These are phyloP conservation scores for Heterococcus sp. DNA, from an alignment of 108 stramenopile genomes.

Conservation along the genomic window DNA sequence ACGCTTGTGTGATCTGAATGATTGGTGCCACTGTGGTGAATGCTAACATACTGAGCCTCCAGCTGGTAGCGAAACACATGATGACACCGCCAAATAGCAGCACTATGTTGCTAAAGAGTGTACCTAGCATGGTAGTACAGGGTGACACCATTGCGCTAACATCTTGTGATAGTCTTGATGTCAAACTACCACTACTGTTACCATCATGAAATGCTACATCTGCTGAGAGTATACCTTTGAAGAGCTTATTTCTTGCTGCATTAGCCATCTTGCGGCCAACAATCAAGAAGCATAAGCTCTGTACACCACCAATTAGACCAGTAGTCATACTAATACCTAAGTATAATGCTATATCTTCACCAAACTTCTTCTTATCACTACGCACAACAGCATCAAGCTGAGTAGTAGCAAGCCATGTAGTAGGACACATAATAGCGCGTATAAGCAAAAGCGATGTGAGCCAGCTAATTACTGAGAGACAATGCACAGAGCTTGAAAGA, in stretches of 20 bases:
- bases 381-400: constrained; percentile 30
- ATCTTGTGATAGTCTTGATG: constrained; percentile 50
- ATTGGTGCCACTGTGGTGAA: constrained; percentile 62
- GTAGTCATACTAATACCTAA: constrained; percentile 47
- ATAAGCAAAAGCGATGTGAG: background rate
- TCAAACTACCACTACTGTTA: constrained; percentile 40
- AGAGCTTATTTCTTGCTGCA: constrained; percentile 42
- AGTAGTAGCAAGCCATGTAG: background rate
- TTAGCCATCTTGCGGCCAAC: constrained; percentile 34
- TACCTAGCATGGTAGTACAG: constrained; percentile 51
- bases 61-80: constrained; percentile 61
- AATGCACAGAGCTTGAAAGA: background rate
- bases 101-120: constrained; percentile 48
- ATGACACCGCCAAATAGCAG: constrained; percentile 56
- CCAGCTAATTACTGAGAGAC: background rate
- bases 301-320: constrained; percentile 49
- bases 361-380: constrained; percentile 40
- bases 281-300: constrained; percentile 49
- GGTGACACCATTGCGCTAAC: constrained; percentile 62
- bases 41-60: constrained; percentile 59
- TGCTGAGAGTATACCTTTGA: constrained; percentile 23
- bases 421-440: background rate
- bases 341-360: constrained; percentile 42
- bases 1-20: constrained; percentile 48
- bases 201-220: constrained; percentile 52